Conservation (phyloP, 2,329 filamentous ascomycete species). For the Cladosporium sphaerospermum region DNA sequence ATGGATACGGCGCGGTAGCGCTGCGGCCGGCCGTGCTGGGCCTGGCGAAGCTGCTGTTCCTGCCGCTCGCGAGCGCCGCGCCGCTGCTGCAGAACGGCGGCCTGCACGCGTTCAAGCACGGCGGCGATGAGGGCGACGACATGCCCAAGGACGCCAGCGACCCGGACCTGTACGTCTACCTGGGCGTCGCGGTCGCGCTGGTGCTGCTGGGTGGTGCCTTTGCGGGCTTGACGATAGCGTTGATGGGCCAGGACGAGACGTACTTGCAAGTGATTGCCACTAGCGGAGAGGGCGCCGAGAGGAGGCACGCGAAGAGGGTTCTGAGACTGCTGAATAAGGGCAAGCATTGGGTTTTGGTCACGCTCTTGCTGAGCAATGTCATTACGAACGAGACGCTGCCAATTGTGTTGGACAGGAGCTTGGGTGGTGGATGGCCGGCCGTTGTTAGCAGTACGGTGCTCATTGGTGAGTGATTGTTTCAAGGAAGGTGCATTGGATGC, state of each 20-base stretch:
- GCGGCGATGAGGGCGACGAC: slow-evolving; percentile 15
- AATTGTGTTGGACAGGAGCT: slow-evolving; percentile 86
- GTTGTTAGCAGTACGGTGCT: slow-evolving; percentile 88
- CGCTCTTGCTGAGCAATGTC: slow-evolving; percentile 87
- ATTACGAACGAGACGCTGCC: slow-evolving; percentile 96
- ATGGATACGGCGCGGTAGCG: slow-evolving; percentile 14
- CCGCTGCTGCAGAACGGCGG: slow-evolving; percentile 14
- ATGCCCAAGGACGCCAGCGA: slow-evolving; percentile 37
- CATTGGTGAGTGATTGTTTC: slow-evolving; percentile 60
- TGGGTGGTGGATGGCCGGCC: slow-evolving; percentile 90
- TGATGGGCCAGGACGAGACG: slow-evolving; percentile 81
- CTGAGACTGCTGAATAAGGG: slow-evolving; percentile 73
- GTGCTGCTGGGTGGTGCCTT: slow-evolving; percentile 89
- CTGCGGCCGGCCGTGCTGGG: slow-evolving; percentile 15
- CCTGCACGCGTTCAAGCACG: not conserved
- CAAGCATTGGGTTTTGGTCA: slow-evolving; percentile 98
- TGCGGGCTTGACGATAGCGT: slow-evolving; percentile 86
- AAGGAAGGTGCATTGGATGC: slow-evolving; percentile 12
- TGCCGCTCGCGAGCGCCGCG: slow-evolving; percentile 20
- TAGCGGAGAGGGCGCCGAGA: slow-evolving; percentile 78
- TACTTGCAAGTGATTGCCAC: slow-evolving; percentile 91
- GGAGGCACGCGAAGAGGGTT: slow-evolving; percentile 76
- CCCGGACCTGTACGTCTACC: slow-evolving; percentile 71
- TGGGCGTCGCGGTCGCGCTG: slow-evolving; percentile 69
- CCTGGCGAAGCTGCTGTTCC: slow-evolving; percentile 17